These are phyloP conservation scores for Lophiotrema nucula DNA, from an alignment of 495 filamentous ascomycete genomes.

Conservation along the genomic window DNA sequence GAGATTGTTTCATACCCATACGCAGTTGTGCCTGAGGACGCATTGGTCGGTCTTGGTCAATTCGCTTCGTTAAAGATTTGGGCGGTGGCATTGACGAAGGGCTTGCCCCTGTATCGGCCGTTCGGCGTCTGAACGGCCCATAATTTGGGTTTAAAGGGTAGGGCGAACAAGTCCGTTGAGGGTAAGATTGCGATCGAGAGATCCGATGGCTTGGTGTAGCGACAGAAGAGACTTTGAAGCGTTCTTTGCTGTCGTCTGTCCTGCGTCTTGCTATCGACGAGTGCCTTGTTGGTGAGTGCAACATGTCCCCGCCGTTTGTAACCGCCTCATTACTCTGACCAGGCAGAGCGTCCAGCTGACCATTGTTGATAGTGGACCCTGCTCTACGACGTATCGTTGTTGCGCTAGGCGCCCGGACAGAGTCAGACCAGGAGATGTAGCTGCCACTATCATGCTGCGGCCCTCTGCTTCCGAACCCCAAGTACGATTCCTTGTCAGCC, in stretches of 20 bases:
- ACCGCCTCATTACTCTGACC: not conserved
- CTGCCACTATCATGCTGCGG: constrained; percentile 26
- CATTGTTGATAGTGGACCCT: constrained; percentile 16
- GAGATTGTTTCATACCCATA: no score
- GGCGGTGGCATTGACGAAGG: constrained; percentile 13
- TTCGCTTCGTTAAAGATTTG: no score
- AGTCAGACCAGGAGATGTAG: constrained; percentile 40
- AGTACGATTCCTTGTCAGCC: constrained; percentile 36
- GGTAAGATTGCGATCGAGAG: constrained; percentile 20
- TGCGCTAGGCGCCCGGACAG: constrained; percentile 19
- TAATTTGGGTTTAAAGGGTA: not conserved
- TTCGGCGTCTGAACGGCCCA: not conserved
- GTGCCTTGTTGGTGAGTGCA: constrained; percentile 4
- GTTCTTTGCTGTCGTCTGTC: constrained; percentile 10
- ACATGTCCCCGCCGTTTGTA: constrained; percentile 6
- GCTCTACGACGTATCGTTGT: constrained; percentile 10
- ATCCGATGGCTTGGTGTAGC: constrained; percentile 12
- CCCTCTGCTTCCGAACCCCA: constrained; percentile 39
- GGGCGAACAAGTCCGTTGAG: constrained; percentile 16
- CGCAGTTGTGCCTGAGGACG: no score
- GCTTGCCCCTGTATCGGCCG: not conserved
- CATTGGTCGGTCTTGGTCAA: no score
- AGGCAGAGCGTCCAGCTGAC: constrained; percentile 23
- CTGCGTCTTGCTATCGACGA: not conserved
- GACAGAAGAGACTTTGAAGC: constrained; percentile 19